Evolutionary conservation across 2,329 filamentous ascomycete genomes (phyloP).

Genomic region (Aspergillaceae sp.): DNA sequence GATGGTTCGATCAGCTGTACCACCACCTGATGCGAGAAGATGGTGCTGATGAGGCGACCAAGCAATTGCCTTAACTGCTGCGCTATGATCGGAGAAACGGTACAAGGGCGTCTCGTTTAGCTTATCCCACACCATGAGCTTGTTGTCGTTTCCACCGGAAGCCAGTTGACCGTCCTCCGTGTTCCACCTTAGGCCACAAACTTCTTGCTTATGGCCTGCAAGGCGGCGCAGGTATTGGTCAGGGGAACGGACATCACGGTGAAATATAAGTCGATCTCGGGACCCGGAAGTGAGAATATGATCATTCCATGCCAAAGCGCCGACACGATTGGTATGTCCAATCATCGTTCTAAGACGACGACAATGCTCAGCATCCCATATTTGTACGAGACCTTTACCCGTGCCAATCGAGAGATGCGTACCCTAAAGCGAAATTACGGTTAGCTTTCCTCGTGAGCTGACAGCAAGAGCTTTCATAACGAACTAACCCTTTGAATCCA

Average conservation of each 20-base stretch:
- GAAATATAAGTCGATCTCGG: conserved; percentile 84
- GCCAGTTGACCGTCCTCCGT: conserved; percentile 90
- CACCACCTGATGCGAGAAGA: conserved; percentile 87
- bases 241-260: conserved; percentile 86
- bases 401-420: conserved; percentile 95
- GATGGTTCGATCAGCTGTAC: conserved; percentile 90
- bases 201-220: conserved; percentile 93
- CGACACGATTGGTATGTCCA: conserved; percentile 86
- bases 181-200: conserved; percentile 96
- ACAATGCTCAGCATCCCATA: conserved; percentile 88
- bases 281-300: conserved; percentile 96
- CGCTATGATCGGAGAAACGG: conserved; percentile 90
- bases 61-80: conserved; percentile 92
- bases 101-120: conserved; percentile 83
- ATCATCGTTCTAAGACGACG: conserved; percentile 90
- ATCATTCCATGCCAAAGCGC: conserved; percentile 93
- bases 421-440: conserved; percentile 42
- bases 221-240: conserved; percentile 84
- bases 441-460: conserved; percentile 3
- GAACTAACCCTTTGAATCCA: conserved; percentile 77
- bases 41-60: conserved; percentile 97
- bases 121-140: conserved; percentile 97
- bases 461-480: neutral
- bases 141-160: conserved; percentile 96
- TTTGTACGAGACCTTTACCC: conserved; percentile 87